phyloP scores from a whole-genome alignment of 768 basidiomycete genomes.

The Rhizopogon vulgaris region DNA sequence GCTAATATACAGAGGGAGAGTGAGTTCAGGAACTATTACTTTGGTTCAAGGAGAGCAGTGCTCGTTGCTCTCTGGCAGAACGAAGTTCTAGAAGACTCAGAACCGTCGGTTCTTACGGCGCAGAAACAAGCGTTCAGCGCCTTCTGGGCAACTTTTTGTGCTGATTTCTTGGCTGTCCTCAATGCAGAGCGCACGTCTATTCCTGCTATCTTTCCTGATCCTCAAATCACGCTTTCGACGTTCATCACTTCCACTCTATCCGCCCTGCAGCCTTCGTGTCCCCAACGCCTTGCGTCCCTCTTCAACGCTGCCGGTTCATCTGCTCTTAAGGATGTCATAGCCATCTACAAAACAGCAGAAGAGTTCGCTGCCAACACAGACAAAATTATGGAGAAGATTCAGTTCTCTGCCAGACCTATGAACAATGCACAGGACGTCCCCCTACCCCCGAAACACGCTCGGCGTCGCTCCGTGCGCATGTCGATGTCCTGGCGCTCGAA shows the following conservation, averaged over 20 bases:
- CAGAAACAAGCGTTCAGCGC: conserved; percentile 41
- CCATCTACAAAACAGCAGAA: conserved; percentile 67
- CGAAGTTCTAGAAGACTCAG: conserved; percentile 47
- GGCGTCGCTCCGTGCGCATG: conserved; percentile 56
- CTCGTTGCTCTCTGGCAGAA: conserved; percentile 68
- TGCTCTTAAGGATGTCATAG: conserved; percentile 66
- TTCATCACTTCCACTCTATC: conserved; percentile 81
- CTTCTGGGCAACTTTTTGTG: conserved; percentile 74
- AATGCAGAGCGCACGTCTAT: conserved; percentile 68
- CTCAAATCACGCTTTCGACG: conserved; percentile 65
- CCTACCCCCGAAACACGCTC: conserved; percentile 23
- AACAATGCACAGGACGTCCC: conserved; percentile 16
- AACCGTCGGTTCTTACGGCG: conserved; percentile 17
- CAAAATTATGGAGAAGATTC: conserved; percentile 72
- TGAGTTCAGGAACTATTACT: conserved; percentile 94
- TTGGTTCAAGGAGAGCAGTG: conserved; percentile 66
- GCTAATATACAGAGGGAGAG: conserved; percentile 84
- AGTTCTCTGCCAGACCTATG: conserved; percentile 27
- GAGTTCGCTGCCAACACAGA: conserved; percentile 73
- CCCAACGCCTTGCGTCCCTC: conserved; percentile 70
- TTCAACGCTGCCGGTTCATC: conserved; percentile 57
- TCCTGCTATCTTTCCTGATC: conserved; percentile 84
- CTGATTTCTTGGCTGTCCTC: conserved; percentile 58
- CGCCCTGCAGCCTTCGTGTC: conserved; percentile 73
- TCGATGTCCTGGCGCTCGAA: conserved; percentile 57